Base-by-base conservation (phyloP, 208 protist species). In the Trypanosoma theileri region DNA sequence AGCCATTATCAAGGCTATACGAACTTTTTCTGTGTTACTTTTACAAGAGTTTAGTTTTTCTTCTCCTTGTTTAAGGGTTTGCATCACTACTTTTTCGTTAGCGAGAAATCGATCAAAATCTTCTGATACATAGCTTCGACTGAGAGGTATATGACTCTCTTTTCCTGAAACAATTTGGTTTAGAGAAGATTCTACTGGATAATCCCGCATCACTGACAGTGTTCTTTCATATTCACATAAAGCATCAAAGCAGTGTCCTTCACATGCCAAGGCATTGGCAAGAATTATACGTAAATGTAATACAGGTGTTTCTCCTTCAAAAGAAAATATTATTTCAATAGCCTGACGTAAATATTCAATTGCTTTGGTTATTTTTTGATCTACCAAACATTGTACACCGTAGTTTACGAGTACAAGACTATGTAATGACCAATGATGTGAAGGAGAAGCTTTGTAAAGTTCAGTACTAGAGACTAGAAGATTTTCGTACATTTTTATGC, bases 241-340 rank as follows among this genome's bases (percentile, higher is more conserved):
- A 4, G 88, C 85, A 17, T 69, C 73, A 79, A 82, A 91, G 66
- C 81, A 82, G 45, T 83, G 71, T 57, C 84, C 75, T 59, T 86
- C 77, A 66, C 75, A 81, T 22, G 81, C 75, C 52, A 82, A 66
- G 12, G 85, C 85, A 66, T 91, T 94, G 26, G 83, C 88, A 3
- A 94, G 88, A 22, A 94, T 75, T 24, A 94, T 78, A 58, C 88
- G 84, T 21, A 90, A 53, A 54, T 82, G 77, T 42, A 88, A 55
- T 48, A 85, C 75, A 54, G 73, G 16, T 50, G 73, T 69, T 31
- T 73, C 66, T 26, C 54, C 59, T 16, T 64, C 58, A 71, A 71
- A 68, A 10, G 60, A 71, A 46, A 60, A 54, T 24, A 79, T 54
- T 35, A 86, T 69, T 22, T 61, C 58, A 35, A 89, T 59, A 45